These are phyloP conservation scores for Taxawa tesnikishii DNA, from an alignment of 2,329 filamentous ascomycete species.

Conservation along the genomic window DNA sequence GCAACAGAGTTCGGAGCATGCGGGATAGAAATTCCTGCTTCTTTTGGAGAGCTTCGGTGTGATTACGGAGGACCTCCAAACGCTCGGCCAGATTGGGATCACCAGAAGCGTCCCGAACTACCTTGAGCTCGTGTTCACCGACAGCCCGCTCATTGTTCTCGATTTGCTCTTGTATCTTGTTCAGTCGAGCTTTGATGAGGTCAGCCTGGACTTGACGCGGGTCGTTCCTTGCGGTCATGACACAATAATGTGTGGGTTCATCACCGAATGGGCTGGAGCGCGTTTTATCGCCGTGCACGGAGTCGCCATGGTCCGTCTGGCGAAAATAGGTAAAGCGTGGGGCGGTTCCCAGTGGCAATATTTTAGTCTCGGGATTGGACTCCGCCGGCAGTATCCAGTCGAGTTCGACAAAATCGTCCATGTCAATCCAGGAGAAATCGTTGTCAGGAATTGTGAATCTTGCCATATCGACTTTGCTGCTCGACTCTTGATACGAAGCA, in stretches of 20 bases:
- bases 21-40: conserved; percentile 47
- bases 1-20: conserved; percentile 46
- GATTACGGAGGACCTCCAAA: conserved; percentile 40
- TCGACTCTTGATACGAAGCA: conserved; percentile 36
- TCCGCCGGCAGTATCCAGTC: conserved; percentile 92
- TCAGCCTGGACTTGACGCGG: conserved; percentile 79
- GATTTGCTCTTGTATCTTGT: conserved; percentile 68
- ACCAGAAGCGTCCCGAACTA: conserved; percentile 28
- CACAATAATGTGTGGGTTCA: conserved; percentile 86
- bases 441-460: conserved; percentile 92
- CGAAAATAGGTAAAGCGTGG: conserved; percentile 96
- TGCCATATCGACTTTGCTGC: conserved; percentile 48
- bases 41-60: conserved; percentile 42
- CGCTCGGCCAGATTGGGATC: conserved; percentile 42
- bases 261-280: conserved; percentile 83
- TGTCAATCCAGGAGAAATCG: conserved; percentile 94
- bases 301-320: conserved; percentile 81
- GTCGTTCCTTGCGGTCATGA: conserved; percentile 66
- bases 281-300: conserved; percentile 67
- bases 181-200: conserved; percentile 68
- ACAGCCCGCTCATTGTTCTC: conserved; percentile 59
- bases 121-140: conserved; percentile 59
- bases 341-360: conserved; percentile 80
- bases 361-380: conserved; percentile 84
- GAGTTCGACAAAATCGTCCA: conserved; percentile 97